These are phyloP conservation scores for Fusarium sp. DNA, from an alignment of 2,329 filamentous ascomycete genomes.

Conservation along the genomic window DNA sequence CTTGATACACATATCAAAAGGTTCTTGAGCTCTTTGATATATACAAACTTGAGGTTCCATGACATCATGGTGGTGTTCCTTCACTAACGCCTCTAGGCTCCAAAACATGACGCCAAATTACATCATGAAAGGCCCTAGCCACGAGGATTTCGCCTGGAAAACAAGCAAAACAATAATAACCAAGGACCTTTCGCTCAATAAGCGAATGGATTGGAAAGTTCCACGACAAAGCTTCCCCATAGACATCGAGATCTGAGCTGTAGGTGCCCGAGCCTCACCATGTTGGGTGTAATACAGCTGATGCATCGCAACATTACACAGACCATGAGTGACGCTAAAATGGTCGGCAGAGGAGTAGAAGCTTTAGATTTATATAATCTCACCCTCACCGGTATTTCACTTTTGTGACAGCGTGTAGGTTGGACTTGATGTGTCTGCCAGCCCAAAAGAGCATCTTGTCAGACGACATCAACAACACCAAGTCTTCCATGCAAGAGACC, in stretches of 20 bases:
- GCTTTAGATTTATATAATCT: not conserved
- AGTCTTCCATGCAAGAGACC: not conserved
- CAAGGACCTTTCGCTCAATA: not conserved
- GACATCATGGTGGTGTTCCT: conserved; percentile 29
- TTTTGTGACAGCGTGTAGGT: not conserved
- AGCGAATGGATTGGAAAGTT: conserved; percentile 18
- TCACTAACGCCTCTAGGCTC: conserved; percentile 18
- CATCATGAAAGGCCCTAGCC: conserved; percentile 28
- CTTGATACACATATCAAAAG: not conserved
- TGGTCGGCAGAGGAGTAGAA: not conserved
- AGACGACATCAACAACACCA: conserved; percentile 1
- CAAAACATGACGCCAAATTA: conserved; percentile 36
- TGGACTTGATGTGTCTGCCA: not conserved
- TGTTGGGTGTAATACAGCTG: not conserved
- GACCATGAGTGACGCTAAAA: not conserved
- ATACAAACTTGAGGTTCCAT: conserved; percentile 12
- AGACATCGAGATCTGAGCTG: conserved; percentile 22
- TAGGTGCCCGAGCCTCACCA: not conserved
- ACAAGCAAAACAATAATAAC: conserved; percentile 1
- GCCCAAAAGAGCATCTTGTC: not conserved
- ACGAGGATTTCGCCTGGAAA: not conserved
- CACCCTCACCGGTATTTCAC: not conserved
- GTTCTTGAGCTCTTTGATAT: conserved; percentile 26
- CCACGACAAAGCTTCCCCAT: conserved; percentile 1
- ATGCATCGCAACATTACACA: not conserved